These are phyloP conservation scores for Pythium sukuiense DNA, from an alignment of 352 stramenopile genomes.

Conservation along the genomic window DNA sequence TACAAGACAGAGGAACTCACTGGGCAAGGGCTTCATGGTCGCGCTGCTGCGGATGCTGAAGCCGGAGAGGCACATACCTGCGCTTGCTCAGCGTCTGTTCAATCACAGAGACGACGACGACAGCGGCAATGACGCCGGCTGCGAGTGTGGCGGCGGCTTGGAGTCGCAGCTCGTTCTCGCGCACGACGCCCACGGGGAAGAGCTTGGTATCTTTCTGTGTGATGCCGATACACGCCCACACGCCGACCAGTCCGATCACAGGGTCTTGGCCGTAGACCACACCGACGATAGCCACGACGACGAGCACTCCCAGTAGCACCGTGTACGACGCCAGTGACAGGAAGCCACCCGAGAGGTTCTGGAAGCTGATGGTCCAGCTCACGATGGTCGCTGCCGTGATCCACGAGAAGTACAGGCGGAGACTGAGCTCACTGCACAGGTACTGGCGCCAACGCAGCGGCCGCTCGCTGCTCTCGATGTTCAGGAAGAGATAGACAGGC, in stretches of 20 bases:
- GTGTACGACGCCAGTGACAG: slow-evolving; percentile 48
- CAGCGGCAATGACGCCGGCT: slow-evolving; percentile 16
- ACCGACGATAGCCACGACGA: slow-evolving; percentile 42
- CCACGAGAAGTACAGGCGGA: slow-evolving; percentile 70
- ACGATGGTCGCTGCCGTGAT: slow-evolving; percentile 51
- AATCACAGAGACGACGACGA: slow-evolving; percentile 16
- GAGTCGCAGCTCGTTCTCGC: slow-evolving; percentile 38
- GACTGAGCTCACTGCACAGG: slow-evolving; percentile 55
- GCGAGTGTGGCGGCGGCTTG: slow-evolving; percentile 44
- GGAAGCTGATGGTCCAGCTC: slow-evolving; percentile 55
- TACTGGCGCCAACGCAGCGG: slow-evolving; percentile 56
- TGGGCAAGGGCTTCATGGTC: slow-evolving; percentile 31
- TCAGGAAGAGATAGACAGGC: slow-evolving; percentile 67
- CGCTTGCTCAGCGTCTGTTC: slow-evolving; percentile 8
- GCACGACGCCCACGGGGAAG: slow-evolving; percentile 23
- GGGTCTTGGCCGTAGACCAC: slow-evolving; percentile 55
- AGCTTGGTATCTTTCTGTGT: slow-evolving; percentile 37
- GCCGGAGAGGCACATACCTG: slow-evolving; percentile 25
- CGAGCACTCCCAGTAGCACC: slow-evolving; percentile 40
- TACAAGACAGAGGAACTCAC: slow-evolving; percentile 18
- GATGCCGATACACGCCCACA: slow-evolving; percentile 52
- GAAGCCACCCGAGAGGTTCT: slow-evolving; percentile 37
- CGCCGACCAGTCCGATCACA: slow-evolving; percentile 50
- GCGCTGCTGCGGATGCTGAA: slow-evolving; percentile 21
- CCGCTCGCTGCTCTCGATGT: slow-evolving; percentile 43